Conservation (phyloP, 441 rosid species). For the Pelargonium australe region DNA sequence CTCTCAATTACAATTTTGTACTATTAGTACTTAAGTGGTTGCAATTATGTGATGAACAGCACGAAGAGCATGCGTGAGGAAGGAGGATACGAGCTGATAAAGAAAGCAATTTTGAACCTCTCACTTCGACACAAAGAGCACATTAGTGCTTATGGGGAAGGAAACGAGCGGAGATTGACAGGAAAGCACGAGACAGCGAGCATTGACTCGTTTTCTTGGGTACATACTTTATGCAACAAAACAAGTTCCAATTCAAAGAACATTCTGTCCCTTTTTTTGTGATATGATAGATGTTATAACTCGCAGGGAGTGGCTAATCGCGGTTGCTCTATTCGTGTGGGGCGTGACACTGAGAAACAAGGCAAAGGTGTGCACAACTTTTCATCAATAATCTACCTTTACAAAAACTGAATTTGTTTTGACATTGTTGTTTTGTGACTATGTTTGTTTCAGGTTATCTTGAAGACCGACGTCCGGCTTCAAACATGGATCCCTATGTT, state of each 20-base stretch:
- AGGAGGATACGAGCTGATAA: constrained; percentile 78
- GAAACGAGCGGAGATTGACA: constrained; percentile 90
- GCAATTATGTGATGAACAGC: constrained; percentile 29
- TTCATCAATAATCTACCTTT: background rate
- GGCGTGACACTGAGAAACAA: constrained; percentile 83
- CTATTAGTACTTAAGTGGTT: background rate
- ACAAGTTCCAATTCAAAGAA: background rate
- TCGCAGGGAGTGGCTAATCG: constrained; percentile 93
- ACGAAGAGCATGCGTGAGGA: constrained; percentile 95
- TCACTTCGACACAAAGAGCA: constrained; percentile 87
- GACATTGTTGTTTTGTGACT: background rate
- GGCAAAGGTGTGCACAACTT: constrained; percentile 60
- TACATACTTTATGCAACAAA: constrained; percentile 24
- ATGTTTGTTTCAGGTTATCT: constrained; percentile 51
- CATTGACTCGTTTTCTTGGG: constrained; percentile 91
- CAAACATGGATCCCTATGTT: constrained; percentile 90
- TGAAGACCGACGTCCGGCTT: constrained; percentile 89
- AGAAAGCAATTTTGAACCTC: constrained; percentile 83
- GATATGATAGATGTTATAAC: background rate
- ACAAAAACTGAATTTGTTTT: background rate
- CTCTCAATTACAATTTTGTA: background rate
- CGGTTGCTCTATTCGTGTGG: constrained; percentile 94
- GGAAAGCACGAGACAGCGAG: constrained; percentile 97
- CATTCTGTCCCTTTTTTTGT: background rate
- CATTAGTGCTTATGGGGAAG: constrained; percentile 95